Evolutionary conservation across 495 filamentous ascomycete genomes (phyloP).

Genomic region (Talaromyces ruber): DNA sequence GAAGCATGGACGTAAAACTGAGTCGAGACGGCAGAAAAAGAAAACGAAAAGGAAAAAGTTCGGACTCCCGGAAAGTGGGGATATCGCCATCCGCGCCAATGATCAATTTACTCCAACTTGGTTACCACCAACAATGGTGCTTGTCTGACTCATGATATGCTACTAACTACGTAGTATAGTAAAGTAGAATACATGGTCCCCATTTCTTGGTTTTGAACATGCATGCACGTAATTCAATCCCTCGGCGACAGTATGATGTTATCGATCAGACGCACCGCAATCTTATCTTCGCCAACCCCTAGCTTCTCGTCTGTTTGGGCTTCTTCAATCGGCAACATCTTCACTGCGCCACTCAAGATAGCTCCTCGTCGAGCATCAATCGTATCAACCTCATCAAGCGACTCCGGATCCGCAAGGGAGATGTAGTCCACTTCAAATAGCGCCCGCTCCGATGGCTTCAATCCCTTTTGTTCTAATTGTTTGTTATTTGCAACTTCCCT

Average conservation of each 20-base stretch:
- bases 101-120: too few relatives aligned
- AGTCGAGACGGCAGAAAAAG: neutral
- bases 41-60: neutral
- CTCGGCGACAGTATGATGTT: constrained; percentile 65
- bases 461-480: constrained; percentile 50
- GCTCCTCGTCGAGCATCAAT: constrained; percentile 60
- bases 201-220: neutral
- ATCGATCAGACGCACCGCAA: constrained; percentile 83
- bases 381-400: constrained; percentile 67
- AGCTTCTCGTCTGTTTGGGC: constrained; percentile 57
- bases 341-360: constrained; percentile 81
- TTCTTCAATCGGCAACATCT: constrained; percentile 75
- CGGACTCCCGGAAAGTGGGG: neutral
- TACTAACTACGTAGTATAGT: too few relatives aligned
- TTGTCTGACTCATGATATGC: neutral
- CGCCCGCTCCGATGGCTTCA: constrained; percentile 54
- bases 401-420: constrained; percentile 73
- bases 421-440: constrained; percentile 83
- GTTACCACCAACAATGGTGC: too few relatives aligned
- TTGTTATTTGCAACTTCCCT: constrained; percentile 38
- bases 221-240: neutral
- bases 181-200: neutral
- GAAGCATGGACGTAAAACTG: neutral
- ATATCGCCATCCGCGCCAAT: constrained; percentile 8
- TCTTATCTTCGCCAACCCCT: constrained; percentile 58